phyloP scores from a whole-genome alignment of 1,284 basidiomycete genomes.

The Marasmius tenuissimus region DNA sequence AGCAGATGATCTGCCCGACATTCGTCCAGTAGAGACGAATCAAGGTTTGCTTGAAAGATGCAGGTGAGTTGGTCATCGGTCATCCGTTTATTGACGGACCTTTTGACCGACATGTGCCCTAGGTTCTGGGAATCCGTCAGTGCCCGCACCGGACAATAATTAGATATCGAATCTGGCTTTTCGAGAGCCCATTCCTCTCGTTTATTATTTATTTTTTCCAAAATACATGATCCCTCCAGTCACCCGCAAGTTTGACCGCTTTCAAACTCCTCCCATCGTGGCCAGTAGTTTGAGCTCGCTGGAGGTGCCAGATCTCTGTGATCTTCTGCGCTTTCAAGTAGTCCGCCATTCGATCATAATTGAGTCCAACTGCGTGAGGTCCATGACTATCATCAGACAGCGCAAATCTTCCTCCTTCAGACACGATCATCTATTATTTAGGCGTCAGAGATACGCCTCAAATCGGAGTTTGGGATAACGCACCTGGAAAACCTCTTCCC shows the following conservation, averaged over 20 bases:
- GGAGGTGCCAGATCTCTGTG: constrained; percentile 70
- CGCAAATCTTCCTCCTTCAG: constrained; percentile 71
- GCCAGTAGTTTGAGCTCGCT: constrained; percentile 35
- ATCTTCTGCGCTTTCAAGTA: constrained; percentile 73
- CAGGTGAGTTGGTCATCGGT: constrained; percentile 7
- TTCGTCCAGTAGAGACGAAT: not conserved
- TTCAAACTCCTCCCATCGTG: constrained; percentile 45
- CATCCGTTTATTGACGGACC: not conserved
- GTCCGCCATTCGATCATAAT: constrained; percentile 68
- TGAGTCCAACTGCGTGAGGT: constrained; percentile 83
- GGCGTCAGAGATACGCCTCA: constrained; percentile 5
- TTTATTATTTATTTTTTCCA: constrained; percentile 38
- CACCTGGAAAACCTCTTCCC: constrained; percentile 73
- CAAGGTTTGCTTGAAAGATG: constrained; percentile 10
- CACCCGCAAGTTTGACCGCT: constrained; percentile 42
- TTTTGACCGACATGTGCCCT: not conserved
- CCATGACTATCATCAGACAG: constrained; percentile 98
- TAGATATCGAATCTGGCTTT: not conserved
- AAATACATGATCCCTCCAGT: constrained; percentile 61
- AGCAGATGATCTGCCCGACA: not conserved
- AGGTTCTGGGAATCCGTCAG: constrained; percentile 14
- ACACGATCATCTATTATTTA: constrained; percentile 67
- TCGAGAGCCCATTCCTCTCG: too few relatives aligned
- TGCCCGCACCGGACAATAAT: constrained; percentile 5
- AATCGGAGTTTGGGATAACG: not conserved